phyloP scores from a whole-genome alignment of 441 rosid species.

The Mallotus repandus region DNA sequence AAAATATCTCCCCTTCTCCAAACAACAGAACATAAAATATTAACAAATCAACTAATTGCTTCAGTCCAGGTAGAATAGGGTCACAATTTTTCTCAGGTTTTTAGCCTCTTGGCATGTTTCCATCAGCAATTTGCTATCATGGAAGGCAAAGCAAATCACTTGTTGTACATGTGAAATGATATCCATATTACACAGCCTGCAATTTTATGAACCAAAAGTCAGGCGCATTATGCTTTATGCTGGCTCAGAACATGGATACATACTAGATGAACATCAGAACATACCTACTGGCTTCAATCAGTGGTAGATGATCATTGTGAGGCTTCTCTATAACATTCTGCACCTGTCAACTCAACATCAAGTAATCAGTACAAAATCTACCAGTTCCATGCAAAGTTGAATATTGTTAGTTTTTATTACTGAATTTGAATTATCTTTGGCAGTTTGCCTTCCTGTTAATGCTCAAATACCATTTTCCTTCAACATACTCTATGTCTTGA shows the following conservation, averaged over 20 bases:
- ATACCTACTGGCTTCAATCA: conserved; percentile 94
- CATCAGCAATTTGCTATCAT: conserved; percentile 89
- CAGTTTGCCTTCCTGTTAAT: background rate
- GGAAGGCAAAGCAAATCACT: conserved; percentile 94
- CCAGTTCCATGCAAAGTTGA: background rate
- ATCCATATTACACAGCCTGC: conserved; percentile 95
- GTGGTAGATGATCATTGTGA: conserved; percentile 86
- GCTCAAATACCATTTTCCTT: background rate
- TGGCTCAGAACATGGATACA: background rate
- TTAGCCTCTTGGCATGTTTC: conserved; percentile 98
- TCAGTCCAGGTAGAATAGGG: conserved; percentile 89
- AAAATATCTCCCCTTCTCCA: conserved; percentile 12
- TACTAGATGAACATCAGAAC: conserved; percentile 5
- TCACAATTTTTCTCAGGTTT: conserved; percentile 80
- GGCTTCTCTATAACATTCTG: conserved; percentile 96
- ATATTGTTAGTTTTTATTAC: background rate
- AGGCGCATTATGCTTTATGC: background rate
- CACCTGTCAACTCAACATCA: conserved; percentile 51
- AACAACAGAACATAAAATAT: conserved; percentile 3
- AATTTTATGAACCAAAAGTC: conserved; percentile 20
- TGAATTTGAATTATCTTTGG: background rate
- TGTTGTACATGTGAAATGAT: conserved; percentile 94
- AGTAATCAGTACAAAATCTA: background rate
- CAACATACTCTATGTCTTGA: background rate
- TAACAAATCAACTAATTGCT: conserved; percentile 23